A percentile compares a stretch with the other conserved stretches of the same genome.
Evolutionary conservation across 768 basidiomycete species (phyloP).

Genomic region (Mycena maculata): DNA sequence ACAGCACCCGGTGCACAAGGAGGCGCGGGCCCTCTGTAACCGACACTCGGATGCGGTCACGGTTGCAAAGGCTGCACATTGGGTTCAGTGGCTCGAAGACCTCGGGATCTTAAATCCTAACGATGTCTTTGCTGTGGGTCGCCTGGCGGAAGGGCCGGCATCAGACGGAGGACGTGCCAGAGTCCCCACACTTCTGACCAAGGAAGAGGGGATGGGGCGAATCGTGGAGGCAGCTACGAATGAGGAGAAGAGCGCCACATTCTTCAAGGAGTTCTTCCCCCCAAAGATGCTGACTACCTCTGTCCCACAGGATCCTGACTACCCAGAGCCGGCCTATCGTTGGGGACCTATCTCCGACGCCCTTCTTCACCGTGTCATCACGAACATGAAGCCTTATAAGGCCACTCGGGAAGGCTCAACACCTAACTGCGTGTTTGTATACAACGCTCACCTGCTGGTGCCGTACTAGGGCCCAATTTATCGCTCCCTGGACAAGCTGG

Average conservation of each 20-base stretch:
- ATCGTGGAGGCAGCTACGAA: constrained; percentile 36
- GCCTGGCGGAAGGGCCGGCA: constrained; percentile 37
- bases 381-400: constrained; percentile 48
- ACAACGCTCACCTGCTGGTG: constrained; percentile 37
- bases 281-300: too few species aligned
- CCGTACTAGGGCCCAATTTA: constrained; percentile 43
- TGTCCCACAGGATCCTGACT: too few species aligned
- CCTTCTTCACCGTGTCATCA: constrained; percentile 39
- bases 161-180: constrained; percentile 40
- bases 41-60: too few species aligned
- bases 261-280: too few species aligned
- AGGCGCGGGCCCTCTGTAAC: too few species aligned
- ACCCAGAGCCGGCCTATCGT: too few species aligned
- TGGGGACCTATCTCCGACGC: too few species aligned
- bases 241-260: constrained; percentile 36
- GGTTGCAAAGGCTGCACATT: constrained; percentile 40
- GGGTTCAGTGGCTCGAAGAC: constrained; percentile 43
- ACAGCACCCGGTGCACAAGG: too few species aligned
- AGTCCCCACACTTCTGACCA: constrained; percentile 39
- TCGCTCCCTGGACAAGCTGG: constrained; percentile 41
- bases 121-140: background rate
- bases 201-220: constrained; percentile 14
- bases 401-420: constrained; percentile 41
- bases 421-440: constrained; percentile 47
- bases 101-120: background rate